Conservation (phyloP, 2,329 filamentous ascomycete species). For the Hypoxylon sp. region DNA sequence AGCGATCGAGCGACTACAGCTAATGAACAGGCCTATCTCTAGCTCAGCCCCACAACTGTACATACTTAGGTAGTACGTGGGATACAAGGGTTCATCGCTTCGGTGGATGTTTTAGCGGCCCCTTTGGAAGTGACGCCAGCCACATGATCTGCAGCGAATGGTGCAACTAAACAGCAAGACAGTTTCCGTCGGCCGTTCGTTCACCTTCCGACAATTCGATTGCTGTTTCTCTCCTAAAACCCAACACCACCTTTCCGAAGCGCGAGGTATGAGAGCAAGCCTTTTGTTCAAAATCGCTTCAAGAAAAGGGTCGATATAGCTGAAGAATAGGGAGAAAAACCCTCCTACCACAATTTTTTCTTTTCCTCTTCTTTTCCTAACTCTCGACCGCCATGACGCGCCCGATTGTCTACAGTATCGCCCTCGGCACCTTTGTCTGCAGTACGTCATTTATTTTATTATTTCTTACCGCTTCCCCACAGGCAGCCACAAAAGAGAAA, state of each 20-base stretch:
- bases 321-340: constrained; percentile 26
- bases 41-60: no score
- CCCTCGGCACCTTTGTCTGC: constrained; percentile 56
- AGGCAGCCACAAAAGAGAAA: constrained; percentile 28
- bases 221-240: constrained; percentile 23
- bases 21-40: not conserved
- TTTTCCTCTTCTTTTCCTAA: constrained; percentile 2
- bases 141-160: constrained; percentile 33
- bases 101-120: constrained; percentile 8
- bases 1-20: not conserved
- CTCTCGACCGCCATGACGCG: constrained; percentile 54
- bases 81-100: not conserved
- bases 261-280: constrained; percentile 21
- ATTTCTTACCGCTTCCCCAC: constrained; percentile 23
- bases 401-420: constrained; percentile 55
- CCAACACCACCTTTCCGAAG: constrained; percentile 28
- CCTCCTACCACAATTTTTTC: not conserved
- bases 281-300: constrained; percentile 14
- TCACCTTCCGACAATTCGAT: constrained; percentile 14
- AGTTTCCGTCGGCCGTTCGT: not conserved
- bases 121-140: constrained; percentile 24
- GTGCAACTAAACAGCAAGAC: constrained; percentile 3
- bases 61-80: no score
- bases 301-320: constrained; percentile 16
- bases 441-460: constrained; percentile 53